These are phyloP conservation scores for Vitis hybrid DNA, from an alignment of 177 flowering plant species.

Conservation along the genomic window DNA sequence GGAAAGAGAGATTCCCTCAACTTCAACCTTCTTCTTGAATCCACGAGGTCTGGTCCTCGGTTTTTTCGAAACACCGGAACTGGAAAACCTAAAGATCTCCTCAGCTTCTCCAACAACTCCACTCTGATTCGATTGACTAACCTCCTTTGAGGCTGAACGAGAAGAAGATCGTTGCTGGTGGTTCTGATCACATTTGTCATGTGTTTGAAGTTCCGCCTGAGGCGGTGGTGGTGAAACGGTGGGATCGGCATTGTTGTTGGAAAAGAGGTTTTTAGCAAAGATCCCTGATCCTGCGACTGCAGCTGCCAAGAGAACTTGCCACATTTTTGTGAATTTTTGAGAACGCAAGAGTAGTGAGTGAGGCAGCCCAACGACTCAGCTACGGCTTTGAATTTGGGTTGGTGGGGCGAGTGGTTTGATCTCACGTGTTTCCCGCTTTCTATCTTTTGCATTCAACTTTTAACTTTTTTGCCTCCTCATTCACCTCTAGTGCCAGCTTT, in stretches of 20 bases:
- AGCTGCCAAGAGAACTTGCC: slow-evolving; percentile 74
- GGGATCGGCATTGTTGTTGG: slow-evolving; percentile 10
- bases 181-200: neutral
- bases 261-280: slow-evolving; percentile 47
- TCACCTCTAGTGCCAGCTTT: no score
- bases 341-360: no score
- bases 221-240: neutral
- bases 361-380: no score
- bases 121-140: neutral
- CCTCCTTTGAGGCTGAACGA: neutral
- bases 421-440: slow-evolving; percentile 16
- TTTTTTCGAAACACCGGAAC: no score
- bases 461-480: no score
- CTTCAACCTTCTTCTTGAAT: slow-evolving; percentile 19
- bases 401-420: no score
- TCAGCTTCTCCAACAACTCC: slow-evolving; percentile 7
- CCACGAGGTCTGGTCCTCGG: no score
- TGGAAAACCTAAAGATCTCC: slow-evolving; percentile 62
- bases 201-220: neutral
- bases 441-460: no score
- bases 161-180: neutral
- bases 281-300: slow-evolving; percentile 75
- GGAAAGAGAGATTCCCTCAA: slow-evolving; percentile 32
- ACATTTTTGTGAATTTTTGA: slow-evolving; percentile 44
- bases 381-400: neutral